A percentile compares a stretch with the other conserved stretches of the same genome.
Evolutionary conservation across 169 alveolate genomes (phyloP).

Genomic region (Plasmodium relictum): DNA sequence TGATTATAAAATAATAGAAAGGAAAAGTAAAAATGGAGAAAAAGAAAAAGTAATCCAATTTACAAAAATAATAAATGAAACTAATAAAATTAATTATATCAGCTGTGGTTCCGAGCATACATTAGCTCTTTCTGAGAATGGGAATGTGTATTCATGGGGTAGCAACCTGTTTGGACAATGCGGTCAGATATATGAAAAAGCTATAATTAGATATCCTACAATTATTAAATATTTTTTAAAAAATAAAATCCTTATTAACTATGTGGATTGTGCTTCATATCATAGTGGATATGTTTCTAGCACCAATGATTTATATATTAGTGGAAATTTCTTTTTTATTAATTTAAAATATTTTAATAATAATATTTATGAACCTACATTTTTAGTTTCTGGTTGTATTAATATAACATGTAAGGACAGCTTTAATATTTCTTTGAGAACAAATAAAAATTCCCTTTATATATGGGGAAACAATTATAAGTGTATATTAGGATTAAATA

Average conservation of each 20-base stretch:
- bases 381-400: conserved; percentile 79
- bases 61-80: conserved; percentile 72
- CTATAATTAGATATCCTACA: conserved; percentile 72
- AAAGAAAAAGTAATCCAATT: conserved; percentile 55
- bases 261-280: conserved; percentile 75
- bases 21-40: conserved; percentile 43
- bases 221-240: conserved; percentile 68
- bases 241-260: conserved; percentile 49
- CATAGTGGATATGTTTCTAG: conserved; percentile 71
- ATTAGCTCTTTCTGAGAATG: conserved; percentile 82
- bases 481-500: conserved; percentile 73
- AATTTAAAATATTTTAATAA: conserved; percentile 78
- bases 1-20: conserved; percentile 66
- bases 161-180: conserved; percentile 75
- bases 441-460: conserved; percentile 43
- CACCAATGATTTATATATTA: conserved; percentile 60
- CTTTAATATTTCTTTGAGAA: conserved; percentile 41
- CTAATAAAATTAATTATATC: conserved; percentile 65
- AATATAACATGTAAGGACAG: conserved; percentile 49
- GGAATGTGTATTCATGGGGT: conserved; percentile 88
- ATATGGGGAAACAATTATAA: conserved; percentile 77
- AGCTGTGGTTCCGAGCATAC: conserved; percentile 83
- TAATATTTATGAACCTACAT: conserved; percentile 76
- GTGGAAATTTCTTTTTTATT: conserved; percentile 80
- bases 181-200: conserved; percentile 65